These are phyloP conservation scores for Cryphonectria naterciae DNA, from an alignment of 2,329 filamentous ascomycete species.

Conservation along the genomic window DNA sequence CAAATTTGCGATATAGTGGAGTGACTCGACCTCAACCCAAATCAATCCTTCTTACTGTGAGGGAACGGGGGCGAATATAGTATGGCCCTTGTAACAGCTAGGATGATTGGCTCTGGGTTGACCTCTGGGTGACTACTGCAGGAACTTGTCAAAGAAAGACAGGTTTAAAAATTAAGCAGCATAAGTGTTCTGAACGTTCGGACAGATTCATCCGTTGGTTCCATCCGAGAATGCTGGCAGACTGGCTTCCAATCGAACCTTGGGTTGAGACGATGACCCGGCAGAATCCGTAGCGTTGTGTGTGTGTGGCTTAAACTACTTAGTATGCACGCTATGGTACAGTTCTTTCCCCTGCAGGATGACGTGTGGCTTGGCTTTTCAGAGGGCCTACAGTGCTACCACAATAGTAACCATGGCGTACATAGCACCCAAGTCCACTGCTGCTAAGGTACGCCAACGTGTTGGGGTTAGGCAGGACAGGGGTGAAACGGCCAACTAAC, in stretches of 20 bases:
- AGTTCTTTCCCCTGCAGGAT: slow-evolving; percentile 16
- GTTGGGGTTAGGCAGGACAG: background rate
- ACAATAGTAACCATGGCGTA: background rate
- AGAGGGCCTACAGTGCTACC: background rate
- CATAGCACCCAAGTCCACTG: background rate
- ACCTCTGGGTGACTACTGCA: background rate
- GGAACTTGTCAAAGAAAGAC: background rate
- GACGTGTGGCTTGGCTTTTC: slow-evolving; percentile 19
- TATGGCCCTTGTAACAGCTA: background rate
- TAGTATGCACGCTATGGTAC: background rate
- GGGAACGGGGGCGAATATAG: background rate
- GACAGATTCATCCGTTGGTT: background rate
- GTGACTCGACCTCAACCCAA: background rate
- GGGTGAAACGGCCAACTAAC: slow-evolving; percentile 11
- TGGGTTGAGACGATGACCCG: slow-evolving; percentile 20
- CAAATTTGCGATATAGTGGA: background rate
- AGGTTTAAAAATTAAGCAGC: background rate
- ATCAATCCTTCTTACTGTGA: background rate
- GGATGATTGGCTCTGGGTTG: background rate
- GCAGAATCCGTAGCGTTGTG: slow-evolving; percentile 18
- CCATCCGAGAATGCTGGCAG: background rate
- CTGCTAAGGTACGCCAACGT: background rate
- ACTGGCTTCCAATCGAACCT: background rate
- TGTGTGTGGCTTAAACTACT: slow-evolving; percentile 14
- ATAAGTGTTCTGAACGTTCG: background rate